Base-by-base conservation (phyloP, 1,139 yeast species). In the Meyerozyma carpophila region DNA sequence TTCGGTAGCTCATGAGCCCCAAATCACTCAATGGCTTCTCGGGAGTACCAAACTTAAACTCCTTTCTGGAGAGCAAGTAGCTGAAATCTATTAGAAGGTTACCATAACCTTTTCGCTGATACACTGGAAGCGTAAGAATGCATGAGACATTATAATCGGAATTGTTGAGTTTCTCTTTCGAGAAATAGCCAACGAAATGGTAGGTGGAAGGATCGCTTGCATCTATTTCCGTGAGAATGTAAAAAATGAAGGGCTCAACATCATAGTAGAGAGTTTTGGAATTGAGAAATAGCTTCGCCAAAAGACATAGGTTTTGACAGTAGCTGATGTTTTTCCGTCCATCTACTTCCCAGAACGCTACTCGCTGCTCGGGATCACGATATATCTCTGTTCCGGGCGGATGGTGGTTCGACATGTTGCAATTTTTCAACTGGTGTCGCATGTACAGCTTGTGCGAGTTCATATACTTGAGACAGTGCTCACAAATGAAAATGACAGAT, bases 351-450 rank as follows among this genome's bases (percentile, higher is more conserved):
- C 93, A 93, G 14, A 93, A 70, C 11, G 94, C 80, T 5, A 84
- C 67, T 14, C 69, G 67, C 1, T 75, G 73, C 1, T 42, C 49
- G 4, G 47, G 32, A 50, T 84, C 87, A 37, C 96, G 73, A 58
- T 93, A 93, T 11, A 93, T 88, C 59, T 93, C 97, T 46, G 79
- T 75, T 0, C 98, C 98, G 0, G 98, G 98, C 0, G 98, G 98
- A 51, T 80, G 84, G 43, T 68, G 70, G 47, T 73, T 64, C 26
- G 78, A 68, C 43, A 60, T 50, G 49, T 67, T 69, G 46, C 79
- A 79, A 61, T 95, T 88, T 56, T 90, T 90, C 47, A 81, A 56
- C 45, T 70, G 72, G 60, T 93, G 98, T 28, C 98, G 73, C 51
- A 75, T 70, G 43, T 81, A 74, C 0, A 84, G 80, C 49, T 75